phyloP scores from a whole-genome alignment of 345 rosid genomes.

The Sisymbrium irio region DNA sequence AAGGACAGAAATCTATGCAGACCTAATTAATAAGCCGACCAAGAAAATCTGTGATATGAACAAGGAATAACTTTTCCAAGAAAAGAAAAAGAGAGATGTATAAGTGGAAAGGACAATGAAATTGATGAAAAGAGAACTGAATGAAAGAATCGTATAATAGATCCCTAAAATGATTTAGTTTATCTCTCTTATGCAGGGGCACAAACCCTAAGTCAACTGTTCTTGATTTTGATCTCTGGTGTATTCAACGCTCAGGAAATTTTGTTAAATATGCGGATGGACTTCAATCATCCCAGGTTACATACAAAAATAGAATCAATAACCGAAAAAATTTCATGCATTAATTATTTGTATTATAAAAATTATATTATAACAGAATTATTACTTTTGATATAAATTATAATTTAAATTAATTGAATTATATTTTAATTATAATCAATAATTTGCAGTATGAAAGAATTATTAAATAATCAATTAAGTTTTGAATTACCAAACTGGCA shows the following conservation, averaged over 20 bases:
- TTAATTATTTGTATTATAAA: too few relatives aligned
- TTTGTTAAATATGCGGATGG: not conserved
- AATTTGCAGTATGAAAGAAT: too few relatives aligned
- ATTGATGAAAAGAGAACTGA: conserved; percentile 1
- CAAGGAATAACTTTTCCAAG: not conserved
- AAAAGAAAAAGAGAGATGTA: not conserved
- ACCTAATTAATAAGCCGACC: not conserved
- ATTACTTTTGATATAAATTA: too few relatives aligned
- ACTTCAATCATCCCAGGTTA: not conserved
- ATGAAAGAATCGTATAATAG: not conserved
- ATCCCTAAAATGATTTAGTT: not conserved
- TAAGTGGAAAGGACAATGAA: not conserved
- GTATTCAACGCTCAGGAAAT: not conserved
- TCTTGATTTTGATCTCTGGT: not conserved
- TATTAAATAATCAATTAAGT: too few relatives aligned
- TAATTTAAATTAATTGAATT: too few relatives aligned
- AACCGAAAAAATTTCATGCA: too few relatives aligned
- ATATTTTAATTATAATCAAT: too few relatives aligned
- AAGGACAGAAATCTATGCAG: not conserved
- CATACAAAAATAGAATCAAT: not conserved
- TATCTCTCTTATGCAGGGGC: not conserved
- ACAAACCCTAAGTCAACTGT: not conserved
- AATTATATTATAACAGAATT: too few relatives aligned
- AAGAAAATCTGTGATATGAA: not conserved
- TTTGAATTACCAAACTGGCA: too few relatives aligned